phyloP scores from a whole-genome alignment of 306 rosid species.

The Inga leiocalycina region DNA sequence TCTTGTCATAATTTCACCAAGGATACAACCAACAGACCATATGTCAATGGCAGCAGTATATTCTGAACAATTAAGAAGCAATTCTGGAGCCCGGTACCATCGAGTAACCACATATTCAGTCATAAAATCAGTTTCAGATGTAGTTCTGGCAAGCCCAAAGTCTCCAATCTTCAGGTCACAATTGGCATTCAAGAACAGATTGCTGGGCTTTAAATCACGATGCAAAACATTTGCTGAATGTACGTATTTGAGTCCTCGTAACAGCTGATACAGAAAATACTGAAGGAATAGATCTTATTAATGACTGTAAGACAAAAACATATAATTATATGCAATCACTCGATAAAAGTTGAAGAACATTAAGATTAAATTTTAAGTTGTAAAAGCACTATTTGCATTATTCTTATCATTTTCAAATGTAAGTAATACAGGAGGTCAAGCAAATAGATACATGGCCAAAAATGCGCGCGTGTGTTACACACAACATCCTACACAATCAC shows the following conservation, averaged over 20 bases:
- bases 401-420: neutral
- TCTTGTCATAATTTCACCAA: slow-evolving; percentile 85
- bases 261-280: slow-evolving; percentile 92
- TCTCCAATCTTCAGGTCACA: slow-evolving; percentile 97
- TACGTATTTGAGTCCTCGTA: slow-evolving; percentile 89
- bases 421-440: neutral
- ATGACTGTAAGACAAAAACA: slow-evolving; percentile 33
- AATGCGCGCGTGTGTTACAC: neutral
- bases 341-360: neutral
- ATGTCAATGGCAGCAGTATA: slow-evolving; percentile 97
- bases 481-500: neutral
- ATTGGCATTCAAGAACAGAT: slow-evolving; percentile 80
- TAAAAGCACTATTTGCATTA: neutral
- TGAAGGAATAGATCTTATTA: slow-evolving; percentile 67
- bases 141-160: slow-evolving; percentile 98
- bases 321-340: slow-evolving; percentile 10
- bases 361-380: neutral
- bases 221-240: slow-evolving; percentile 94
- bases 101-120: slow-evolving; percentile 97
- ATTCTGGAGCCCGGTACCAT: slow-evolving; percentile 96
- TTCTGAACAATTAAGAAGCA: slow-evolving; percentile 94
- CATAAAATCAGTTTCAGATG: slow-evolving; percentile 98
- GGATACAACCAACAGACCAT: slow-evolving; percentile 99
- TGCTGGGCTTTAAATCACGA: slow-evolving; percentile 98
- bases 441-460: neutral